Base-by-base conservation (phyloP, 257 asterid species). In the Solanum sitiens region DNA sequence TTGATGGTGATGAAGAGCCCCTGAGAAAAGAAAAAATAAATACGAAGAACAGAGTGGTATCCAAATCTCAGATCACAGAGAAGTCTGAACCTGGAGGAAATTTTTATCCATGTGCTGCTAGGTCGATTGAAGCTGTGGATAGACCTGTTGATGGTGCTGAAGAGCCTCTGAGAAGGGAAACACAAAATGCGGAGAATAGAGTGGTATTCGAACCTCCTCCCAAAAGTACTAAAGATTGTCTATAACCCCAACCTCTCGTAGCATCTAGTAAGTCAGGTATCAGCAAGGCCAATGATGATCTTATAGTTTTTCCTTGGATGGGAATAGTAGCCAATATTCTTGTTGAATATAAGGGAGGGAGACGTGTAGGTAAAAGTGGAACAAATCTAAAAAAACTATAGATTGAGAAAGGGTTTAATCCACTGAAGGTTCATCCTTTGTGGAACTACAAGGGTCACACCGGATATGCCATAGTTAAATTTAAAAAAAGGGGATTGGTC, bases 231-330 rank as follows among this genome's bases (percentile, higher is more conserved):
- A 27, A 27, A 27, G 30, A 27, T 27, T 1, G 30, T 27, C 30
- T 27, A 1, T 1, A 27, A 27, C 30, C 30, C 30, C 30, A 27
- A 27, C 30, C 30, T 27, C 30, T 27, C 30, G 30, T 27, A 27
- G 30, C 30, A 27, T 27, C 30, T 27, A 27, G 30, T 27, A 27
- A 27, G 30, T 27, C 30, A 27, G 30, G 30, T 27, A 50, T 18
- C 85, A 47, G 67, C 70, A 53, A 80, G 30, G 68, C 44, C 70
- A 73, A 85, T 59, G 89, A 93, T 39, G 94, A 94, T 89, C 84
- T 87, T 21, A 89, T 90, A 82, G 94, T 94, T 30, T 92, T 93
- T 90, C 96, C 96, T 50, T 94, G 94, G 94, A 88, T 88, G 92
- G 96, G 93, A 8, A 79, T 94, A 13, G 92, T 94, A 33, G 96